These are phyloP conservation scores for Yarrowia sp. DNA, from an alignment of 805 yeast species.

Conservation along the genomic window DNA sequence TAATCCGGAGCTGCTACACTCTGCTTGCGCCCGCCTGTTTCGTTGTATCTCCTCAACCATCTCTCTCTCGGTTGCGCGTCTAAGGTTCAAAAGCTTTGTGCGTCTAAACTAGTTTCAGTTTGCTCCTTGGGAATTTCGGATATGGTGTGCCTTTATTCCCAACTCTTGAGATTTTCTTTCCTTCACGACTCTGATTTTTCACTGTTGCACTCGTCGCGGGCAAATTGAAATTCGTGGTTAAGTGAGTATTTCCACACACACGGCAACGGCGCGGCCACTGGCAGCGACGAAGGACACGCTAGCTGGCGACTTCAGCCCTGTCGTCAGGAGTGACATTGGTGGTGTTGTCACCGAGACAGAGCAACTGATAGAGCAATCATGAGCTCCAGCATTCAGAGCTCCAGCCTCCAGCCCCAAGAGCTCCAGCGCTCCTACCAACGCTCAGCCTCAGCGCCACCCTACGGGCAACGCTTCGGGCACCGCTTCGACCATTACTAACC, in stretches of 20 bases:
- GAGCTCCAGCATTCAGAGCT: too few species aligned
- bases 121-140: slow-evolving; percentile 24
- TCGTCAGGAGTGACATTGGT: too few species aligned
- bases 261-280: slow-evolving; percentile 15
- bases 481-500: not conserved
- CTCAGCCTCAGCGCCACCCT: too few species aligned
- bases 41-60: not conserved
- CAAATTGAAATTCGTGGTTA: slow-evolving; percentile 21
- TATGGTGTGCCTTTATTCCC: slow-evolving; percentile 20
- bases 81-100: slow-evolving; percentile 10
- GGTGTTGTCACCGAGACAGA: too few species aligned
- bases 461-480: too few species aligned
- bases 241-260: slow-evolving; percentile 25
- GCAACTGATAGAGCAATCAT: too few species aligned
- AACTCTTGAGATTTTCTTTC: slow-evolving; percentile 12
- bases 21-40: not conserved
- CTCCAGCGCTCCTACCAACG: not conserved
- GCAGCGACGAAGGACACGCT: too few species aligned
- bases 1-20: too few species aligned
- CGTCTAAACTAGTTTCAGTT: slow-evolving; percentile 17
- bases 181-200: slow-evolving; percentile 19
- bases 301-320: too few species aligned
- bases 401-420: not conserved
- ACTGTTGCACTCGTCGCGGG: slow-evolving; percentile 10
- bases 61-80: slow-evolving; percentile 18